Percentiles rank a stretch among this genome's conserved stretches.
These are phyloP conservation scores for Cadophora luteo-olivacea DNA, from an alignment of 2,329 filamentous ascomycete species.

Conservation along the genomic window DNA sequence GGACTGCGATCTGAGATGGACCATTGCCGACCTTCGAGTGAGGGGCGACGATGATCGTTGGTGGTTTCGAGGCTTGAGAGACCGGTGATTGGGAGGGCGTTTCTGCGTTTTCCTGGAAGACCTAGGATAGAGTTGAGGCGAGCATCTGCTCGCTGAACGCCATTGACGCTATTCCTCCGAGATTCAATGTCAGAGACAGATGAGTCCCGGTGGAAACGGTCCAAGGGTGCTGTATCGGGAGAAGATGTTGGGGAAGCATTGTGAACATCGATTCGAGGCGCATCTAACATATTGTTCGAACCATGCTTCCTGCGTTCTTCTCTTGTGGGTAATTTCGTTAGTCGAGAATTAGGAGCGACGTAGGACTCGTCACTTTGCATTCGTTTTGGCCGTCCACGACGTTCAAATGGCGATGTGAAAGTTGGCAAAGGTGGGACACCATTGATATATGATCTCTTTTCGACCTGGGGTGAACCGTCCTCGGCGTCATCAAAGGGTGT, in stretches of 20 bases:
- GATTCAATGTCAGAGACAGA: conserved; percentile 41
- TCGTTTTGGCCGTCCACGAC: conserved; percentile 43
- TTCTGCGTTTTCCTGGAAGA: conserved; percentile 43
- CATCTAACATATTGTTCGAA: conserved; percentile 52
- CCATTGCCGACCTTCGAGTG: conserved; percentile 52
- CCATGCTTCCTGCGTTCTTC: conserved; percentile 48
- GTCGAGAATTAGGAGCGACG: conserved; percentile 45
- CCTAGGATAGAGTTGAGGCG: conserved; percentile 46
- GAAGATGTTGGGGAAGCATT: conserved; percentile 44
- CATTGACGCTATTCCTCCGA: conserved; percentile 34
- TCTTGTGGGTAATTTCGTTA: conserved; percentile 47
- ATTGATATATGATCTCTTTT: conserved; percentile 35
- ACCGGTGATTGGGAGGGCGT: conserved; percentile 52
- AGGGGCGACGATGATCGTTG: conserved; percentile 31
- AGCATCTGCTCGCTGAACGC: conserved; percentile 39
- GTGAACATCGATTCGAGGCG: conserved; percentile 55
- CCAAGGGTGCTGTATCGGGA: conserved; percentile 25
- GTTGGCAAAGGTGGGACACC: conserved; percentile 54
- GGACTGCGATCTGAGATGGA: conserved; percentile 55
- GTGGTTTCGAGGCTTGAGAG: conserved; percentile 49
- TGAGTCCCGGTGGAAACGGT: conserved; percentile 33
- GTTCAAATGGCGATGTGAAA: conserved; percentile 56
- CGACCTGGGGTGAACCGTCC: conserved; percentile 27
- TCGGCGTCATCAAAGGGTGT: conserved; percentile 28
- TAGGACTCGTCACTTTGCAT: conserved; percentile 37